These are phyloP conservation scores for Polysphondylium violaceum DNA, from an alignment of 78 protist genomes.

Conservation along the genomic window DNA sequence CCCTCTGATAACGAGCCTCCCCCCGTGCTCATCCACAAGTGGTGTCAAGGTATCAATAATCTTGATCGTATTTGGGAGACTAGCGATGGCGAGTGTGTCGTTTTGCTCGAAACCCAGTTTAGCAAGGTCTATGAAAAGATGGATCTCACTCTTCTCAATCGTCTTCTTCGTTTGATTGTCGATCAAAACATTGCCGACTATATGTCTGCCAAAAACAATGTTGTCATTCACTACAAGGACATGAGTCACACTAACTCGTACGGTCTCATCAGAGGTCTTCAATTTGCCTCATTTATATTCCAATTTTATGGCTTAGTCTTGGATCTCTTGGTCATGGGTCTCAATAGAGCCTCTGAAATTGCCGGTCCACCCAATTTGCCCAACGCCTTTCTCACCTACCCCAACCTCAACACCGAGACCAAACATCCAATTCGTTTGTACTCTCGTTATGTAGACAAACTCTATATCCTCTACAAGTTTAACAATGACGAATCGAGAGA, in stretches of 20 bases:
- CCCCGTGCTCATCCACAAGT: conserved; percentile 99
- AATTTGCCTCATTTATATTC: conserved; percentile 96
- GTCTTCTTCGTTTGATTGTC: conserved; percentile 97
- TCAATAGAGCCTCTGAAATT: conserved; percentile 97
- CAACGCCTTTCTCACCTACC: conserved; percentile 94
- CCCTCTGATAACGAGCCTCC: conserved; percentile 99
- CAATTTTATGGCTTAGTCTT: conserved; percentile 96
- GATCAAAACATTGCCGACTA: conserved; percentile 99
- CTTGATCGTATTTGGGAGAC: conserved; percentile 97
- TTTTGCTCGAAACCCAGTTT: conserved; percentile 92
- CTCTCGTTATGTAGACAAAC: conserved; percentile 95
- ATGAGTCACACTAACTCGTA: conserved; percentile 98
- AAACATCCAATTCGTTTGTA: conserved; percentile 99
- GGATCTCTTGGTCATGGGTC: conserved; percentile 98
- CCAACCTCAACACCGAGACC: conserved; percentile 87
- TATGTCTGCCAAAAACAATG: conserved; percentile 99
- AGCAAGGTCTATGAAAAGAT: conserved; percentile 97
- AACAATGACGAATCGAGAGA: conserved; percentile 96
- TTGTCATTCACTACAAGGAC: conserved; percentile 97
- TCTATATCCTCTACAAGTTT: conserved; percentile 96
- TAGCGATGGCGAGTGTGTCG: conserved; percentile 96
- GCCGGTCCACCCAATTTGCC: conserved; percentile 98
- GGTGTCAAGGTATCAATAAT: conserved; percentile 99
- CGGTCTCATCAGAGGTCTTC: conserved; percentile 99
- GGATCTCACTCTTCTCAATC: conserved; percentile 98